Conservation (phyloP, 2,329 filamentous ascomycete species). For the Pyrenochaeta sp. region DNA sequence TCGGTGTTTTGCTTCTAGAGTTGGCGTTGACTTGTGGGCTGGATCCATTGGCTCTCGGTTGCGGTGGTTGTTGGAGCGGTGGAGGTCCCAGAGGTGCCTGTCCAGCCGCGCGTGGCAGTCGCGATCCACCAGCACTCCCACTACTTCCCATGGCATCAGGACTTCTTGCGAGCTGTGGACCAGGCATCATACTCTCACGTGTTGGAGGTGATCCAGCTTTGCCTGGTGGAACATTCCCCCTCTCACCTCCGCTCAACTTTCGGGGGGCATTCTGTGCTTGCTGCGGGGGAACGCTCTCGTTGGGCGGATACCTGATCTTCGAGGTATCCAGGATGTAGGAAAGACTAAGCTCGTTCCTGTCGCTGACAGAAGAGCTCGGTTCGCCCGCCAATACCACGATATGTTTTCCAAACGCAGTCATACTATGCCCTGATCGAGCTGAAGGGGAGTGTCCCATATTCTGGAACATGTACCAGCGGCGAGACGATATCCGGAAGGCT, state of each 20-base stretch:
- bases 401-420: slow-evolving; percentile 93
- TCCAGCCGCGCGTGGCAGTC: slow-evolving; percentile 67
- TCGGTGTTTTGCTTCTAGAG: slow-evolving; percentile 60
- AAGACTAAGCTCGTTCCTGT: slow-evolving; percentile 84
- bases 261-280: slow-evolving; percentile 47
- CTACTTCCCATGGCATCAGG: slow-evolving; percentile 44
- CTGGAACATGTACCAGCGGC: slow-evolving; percentile 98
- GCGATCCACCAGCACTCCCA: slow-evolving; percentile 56
- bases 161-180: slow-evolving; percentile 44
- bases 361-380: slow-evolving; percentile 83
- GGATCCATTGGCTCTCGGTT: slow-evolving; percentile 59
- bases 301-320: slow-evolving; percentile 91
- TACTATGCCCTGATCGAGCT: slow-evolving; percentile 92
- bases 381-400: slow-evolving; percentile 94
- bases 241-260: slow-evolving; percentile 59
- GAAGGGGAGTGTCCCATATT: slow-evolving; percentile 99
- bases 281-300: slow-evolving; percentile 62
- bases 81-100: slow-evolving; percentile 70
- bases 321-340: slow-evolving; percentile 92
- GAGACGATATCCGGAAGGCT: slow-evolving; percentile 81
- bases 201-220: slow-evolving; percentile 43
- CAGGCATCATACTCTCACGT: slow-evolving; percentile 55
- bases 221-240: slow-evolving; percentile 50
- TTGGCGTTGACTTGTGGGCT: slow-evolving; percentile 18
- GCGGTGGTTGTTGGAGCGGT: slow-evolving; percentile 69